phyloP scores from a whole-genome alignment of 2,329 filamentous ascomycete species.

The Aspergillus persii region DNA sequence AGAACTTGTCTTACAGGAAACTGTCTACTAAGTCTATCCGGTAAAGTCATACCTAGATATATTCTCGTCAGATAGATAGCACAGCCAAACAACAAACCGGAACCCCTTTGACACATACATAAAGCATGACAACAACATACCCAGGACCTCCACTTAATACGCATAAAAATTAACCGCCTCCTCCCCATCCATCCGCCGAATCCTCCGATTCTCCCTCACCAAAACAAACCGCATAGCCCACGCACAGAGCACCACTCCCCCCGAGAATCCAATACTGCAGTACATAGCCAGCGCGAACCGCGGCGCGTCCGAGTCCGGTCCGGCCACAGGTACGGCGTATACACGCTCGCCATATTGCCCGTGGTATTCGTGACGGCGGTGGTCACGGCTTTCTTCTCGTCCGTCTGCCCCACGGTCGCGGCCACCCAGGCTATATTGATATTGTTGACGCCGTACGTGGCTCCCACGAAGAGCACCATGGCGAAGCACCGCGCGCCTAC shows the following conservation, averaged over 20 bases:
- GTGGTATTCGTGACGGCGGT: slow-evolving; percentile 45
- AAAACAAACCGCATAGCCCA: slow-evolving; percentile 12
- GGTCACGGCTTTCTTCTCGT: slow-evolving; percentile 45
- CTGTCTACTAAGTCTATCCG: no score
- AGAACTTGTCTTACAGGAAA: no score
- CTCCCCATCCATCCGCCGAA: slow-evolving; percentile 11
- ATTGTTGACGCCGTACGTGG: slow-evolving; percentile 38
- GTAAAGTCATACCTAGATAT: no score
- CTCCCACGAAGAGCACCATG: slow-evolving; percentile 31
- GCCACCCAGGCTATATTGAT: slow-evolving; percentile 45
- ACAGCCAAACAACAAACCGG: background rate
- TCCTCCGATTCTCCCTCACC: slow-evolving; percentile 9
- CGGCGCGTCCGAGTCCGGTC: slow-evolving; percentile 23
- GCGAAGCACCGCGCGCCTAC: slow-evolving; percentile 31
- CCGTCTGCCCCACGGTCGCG: slow-evolving; percentile 41
- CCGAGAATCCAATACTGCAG: slow-evolving; percentile 15
- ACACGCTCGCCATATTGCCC: slow-evolving; percentile 42
- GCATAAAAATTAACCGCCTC: slow-evolving; percentile 13
- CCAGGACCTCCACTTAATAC: background rate
- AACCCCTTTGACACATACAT: background rate
- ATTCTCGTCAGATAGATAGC: no score
- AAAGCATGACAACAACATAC: background rate
- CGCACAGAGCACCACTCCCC: slow-evolving; percentile 11
- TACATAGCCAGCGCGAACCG: slow-evolving; percentile 13
- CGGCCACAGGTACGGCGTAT: slow-evolving; percentile 39